These are phyloP conservation scores for Solanum hybrid DNA, from an alignment of 305 asterid genomes.

Conservation along the genomic window DNA sequence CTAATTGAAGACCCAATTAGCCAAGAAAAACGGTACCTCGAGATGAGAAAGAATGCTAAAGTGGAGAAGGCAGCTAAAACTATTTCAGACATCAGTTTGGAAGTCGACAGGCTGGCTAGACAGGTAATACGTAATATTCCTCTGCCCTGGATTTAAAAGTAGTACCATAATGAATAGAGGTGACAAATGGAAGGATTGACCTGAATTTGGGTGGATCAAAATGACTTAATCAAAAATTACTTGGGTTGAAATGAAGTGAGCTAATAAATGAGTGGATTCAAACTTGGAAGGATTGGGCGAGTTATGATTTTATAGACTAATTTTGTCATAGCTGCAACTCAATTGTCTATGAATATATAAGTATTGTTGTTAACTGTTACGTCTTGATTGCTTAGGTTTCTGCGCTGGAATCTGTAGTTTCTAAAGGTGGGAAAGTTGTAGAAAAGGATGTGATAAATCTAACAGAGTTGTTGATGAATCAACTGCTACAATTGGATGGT, in stretches of 20 bases:
- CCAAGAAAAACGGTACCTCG: slow-evolving; percentile 64
- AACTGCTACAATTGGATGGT: slow-evolving; percentile 58
- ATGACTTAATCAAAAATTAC: background rate
- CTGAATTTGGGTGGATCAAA: background rate
- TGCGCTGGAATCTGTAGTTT: slow-evolving; percentile 51
- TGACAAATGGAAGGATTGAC: background rate
- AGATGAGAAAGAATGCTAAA: slow-evolving; percentile 54
- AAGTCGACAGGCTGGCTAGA: slow-evolving; percentile 57
- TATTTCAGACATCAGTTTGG: slow-evolving; percentile 62
- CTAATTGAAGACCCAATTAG: slow-evolving; percentile 69
- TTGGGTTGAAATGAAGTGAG: background rate
- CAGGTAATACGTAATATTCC: slow-evolving; percentile 34
- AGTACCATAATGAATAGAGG: background rate
- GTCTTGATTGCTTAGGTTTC: slow-evolving; percentile 39
- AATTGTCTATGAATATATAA: background rate
- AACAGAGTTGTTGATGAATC: slow-evolving; percentile 73
- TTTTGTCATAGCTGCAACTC: background rate
- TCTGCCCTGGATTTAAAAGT: background rate
- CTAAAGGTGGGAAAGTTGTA: slow-evolving; percentile 57
- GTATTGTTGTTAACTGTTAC: background rate
- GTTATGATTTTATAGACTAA: background rate
- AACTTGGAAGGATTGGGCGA: background rate
- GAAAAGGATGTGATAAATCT: slow-evolving; percentile 52
- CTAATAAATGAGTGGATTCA: background rate
- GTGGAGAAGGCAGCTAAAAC: slow-evolving; percentile 62